Conservation (phyloP, 2,329 filamentous ascomycete species). For the Colletotrichum australisinense region DNA sequence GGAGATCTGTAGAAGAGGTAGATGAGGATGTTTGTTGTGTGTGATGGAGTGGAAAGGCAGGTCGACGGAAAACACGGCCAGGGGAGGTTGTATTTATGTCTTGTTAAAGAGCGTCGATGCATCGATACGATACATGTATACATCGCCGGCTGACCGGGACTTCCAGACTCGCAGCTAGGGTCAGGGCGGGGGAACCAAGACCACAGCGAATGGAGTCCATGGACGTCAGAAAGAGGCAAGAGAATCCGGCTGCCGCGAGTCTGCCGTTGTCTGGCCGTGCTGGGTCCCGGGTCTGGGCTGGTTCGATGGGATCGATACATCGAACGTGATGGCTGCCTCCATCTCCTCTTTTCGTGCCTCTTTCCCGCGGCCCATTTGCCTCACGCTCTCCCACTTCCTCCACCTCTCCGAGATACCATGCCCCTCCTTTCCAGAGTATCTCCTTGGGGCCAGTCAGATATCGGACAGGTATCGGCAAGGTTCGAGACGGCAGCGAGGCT, state of each 20-base stretch:
- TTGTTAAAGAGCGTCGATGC: neutral
- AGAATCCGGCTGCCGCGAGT: constrained; percentile 24
- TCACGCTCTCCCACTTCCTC: constrained; percentile 8
- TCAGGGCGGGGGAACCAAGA: constrained; percentile 19
- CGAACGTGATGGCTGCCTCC: neutral
- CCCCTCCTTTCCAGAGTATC: constrained; percentile 35
- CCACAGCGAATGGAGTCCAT: neutral
- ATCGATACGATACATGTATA: neutral
- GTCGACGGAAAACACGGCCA: neutral
- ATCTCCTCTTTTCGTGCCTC: constrained; percentile 2
- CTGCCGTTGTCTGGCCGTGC: neutral
- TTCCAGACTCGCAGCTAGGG: neutral
- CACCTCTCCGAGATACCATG: constrained; percentile 35
- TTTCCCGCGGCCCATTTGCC: neutral
- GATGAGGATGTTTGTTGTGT: constrained; percentile 11
- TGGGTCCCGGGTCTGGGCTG: constrained; percentile 14
- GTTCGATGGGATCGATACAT: neutral
- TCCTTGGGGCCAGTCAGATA: constrained; percentile 17
- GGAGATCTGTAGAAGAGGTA: constrained; percentile 6
- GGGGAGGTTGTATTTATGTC: constrained; percentile 33
- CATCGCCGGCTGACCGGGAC: constrained; percentile 21
- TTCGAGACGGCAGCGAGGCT: constrained; percentile 23
- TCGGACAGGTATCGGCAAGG: constrained; percentile 21
- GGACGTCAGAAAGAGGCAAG: constrained; percentile 25
- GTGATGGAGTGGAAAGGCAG: constrained; percentile 15